Evolutionary conservation across 768 basidiomycete genomes (phyloP).

Genomic region (Coprinopsis cinerea): DNA sequence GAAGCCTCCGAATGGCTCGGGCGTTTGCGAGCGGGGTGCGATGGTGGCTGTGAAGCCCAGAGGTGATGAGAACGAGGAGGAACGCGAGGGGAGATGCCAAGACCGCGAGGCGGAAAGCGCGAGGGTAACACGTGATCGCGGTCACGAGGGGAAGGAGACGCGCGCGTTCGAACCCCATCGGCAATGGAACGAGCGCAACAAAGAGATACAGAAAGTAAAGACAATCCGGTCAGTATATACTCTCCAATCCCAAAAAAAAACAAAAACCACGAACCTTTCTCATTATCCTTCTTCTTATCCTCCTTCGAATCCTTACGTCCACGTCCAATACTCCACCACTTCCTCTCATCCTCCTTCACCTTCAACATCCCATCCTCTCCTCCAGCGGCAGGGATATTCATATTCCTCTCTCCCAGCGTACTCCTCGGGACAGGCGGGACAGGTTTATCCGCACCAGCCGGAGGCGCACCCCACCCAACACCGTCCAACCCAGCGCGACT

Average conservation of each 20-base stretch:
- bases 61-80: not conserved
- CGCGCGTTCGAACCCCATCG: no score
- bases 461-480: constrained; percentile 41
- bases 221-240: constrained; percentile 20
- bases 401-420: constrained; percentile 15
- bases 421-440: not conserved
- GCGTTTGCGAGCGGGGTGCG: constrained; percentile 27
- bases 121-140: no score
- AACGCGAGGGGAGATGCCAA: not conserved
- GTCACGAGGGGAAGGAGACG: no score
- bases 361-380: constrained; percentile 26
- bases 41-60: constrained; percentile 1
- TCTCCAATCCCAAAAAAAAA: constrained; percentile 29
- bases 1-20: constrained; percentile 31
- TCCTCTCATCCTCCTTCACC: constrained; percentile 33
- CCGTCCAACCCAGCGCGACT: constrained; percentile 55
- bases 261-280: constrained; percentile 20
- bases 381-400: no score
- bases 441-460: not conserved
- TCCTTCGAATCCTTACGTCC: constrained; percentile 72
- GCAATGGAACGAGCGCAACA: no score
- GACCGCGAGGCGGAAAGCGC: no score
- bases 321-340: constrained; percentile 81
- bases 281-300: constrained; percentile 40
- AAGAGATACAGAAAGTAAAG: not conserved